Percentiles rank a stretch among this genome's conserved stretches.
These are phyloP conservation scores for Aspergillus pseudoglaucus DNA, from an alignment of 2,329 filamentous ascomycete species.

Conservation along the genomic window DNA sequence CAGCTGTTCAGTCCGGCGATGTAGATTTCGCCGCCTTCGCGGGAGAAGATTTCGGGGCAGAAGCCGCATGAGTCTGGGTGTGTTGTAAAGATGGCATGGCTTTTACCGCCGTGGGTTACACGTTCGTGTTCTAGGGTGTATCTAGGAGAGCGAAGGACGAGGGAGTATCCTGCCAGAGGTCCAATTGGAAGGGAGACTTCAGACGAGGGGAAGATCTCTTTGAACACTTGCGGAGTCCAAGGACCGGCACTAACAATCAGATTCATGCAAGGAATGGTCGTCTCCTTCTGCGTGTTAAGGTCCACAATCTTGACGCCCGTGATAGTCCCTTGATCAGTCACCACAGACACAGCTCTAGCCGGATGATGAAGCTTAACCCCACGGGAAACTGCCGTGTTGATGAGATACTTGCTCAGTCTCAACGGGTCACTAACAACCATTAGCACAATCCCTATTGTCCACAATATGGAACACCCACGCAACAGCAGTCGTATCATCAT, in stretches of 20 bases:
- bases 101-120: slow-evolving; percentile 39
- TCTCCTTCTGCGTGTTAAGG: slow-evolving; percentile 21
- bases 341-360: slow-evolving; percentile 49
- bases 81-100: slow-evolving; percentile 64
- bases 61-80: slow-evolving; percentile 48
- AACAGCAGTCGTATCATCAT: slow-evolving; percentile 56
- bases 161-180: slow-evolving; percentile 63
- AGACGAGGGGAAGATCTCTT: slow-evolving; percentile 56
- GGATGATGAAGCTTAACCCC: slow-evolving; percentile 64
- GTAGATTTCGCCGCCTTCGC: slow-evolving; percentile 63
- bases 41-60: slow-evolving; percentile 65
- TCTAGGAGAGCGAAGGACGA: slow-evolving; percentile 58
- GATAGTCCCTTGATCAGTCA: slow-evolving; percentile 47
- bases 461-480: slow-evolving; percentile 45
- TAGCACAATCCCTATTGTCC: not conserved
- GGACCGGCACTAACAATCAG: slow-evolving; percentile 63
- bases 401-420: slow-evolving; percentile 59
- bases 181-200: slow-evolving; percentile 50
- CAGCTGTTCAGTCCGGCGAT: slow-evolving; percentile 65
- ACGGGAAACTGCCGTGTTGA: slow-evolving; percentile 49
- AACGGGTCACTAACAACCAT: slow-evolving; percentile 53
- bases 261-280: slow-evolving; percentile 53
- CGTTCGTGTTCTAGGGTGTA: slow-evolving; percentile 25
- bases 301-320: slow-evolving; percentile 48
- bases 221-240: slow-evolving; percentile 64